Base-by-base conservation (phyloP, 768 basidiomycete species). In the Macrocybe gigantea region DNA sequence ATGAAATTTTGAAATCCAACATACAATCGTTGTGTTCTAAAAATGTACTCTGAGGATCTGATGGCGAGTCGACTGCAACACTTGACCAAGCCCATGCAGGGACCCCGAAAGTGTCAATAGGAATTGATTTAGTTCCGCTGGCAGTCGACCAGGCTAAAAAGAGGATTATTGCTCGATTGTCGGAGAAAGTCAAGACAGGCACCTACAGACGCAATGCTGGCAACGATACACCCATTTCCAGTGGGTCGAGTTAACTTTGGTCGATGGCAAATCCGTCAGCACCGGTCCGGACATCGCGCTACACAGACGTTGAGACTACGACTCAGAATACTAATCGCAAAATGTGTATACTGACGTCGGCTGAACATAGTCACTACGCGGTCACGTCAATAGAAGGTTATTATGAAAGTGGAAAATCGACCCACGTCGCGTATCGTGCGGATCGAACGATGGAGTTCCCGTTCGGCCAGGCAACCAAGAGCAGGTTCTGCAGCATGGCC, bases 171-270 rank as follows among this genome's bases (percentile, higher is more conserved):
- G 33, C 5, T 14, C 12, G 14, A 11, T 11, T 22, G 36, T 30
- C 14, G 41, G 31, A 49, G 38, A 33, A 35, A 5, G 38, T 29
- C 7, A 13, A 43, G 10, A 10, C 8, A 36, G 12, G 29, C 15
- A 70, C 73, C 49, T 59, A 80, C 79, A 64, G 38, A 80, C 75
- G 66, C 82, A 84, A 61, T 81, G 77, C 56, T 82, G 77, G 71
- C 82, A 84, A 12, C 79, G 70, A 65, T 74, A 84, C 3, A 82
- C 79, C 75, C 78, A 82, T 52, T 80, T 81, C 80, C 80, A 83
- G 53, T 81, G 78, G 1, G 80, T 82, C 0, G 78, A 60, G 53
- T 81, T 81, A 22, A 82, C 71, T 47, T 63, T 69, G 11, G 74
- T 72, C 6, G 69, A 67, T 5, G 74, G 73, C 8, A 81, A 63